Evolutionary conservation across 352 stramenopile species (phyloP).

Genomic region (Globisporangium ultimum): DNA sequence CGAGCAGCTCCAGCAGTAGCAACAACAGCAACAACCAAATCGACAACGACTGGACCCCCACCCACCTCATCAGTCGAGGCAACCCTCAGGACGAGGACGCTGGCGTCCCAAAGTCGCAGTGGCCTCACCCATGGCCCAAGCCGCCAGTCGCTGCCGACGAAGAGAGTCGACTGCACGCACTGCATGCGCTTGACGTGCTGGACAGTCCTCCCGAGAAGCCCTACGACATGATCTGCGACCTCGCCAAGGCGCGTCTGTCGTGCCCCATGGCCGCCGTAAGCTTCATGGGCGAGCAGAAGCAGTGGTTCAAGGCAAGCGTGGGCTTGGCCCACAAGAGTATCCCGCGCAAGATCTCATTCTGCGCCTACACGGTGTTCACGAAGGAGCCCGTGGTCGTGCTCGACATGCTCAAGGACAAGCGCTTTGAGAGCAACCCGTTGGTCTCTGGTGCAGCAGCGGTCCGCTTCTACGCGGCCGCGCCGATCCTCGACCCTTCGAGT

Average conservation of each 20-base stretch:
- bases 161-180: constrained; percentile 40
- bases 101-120: constrained; percentile 18
- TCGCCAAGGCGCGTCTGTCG: constrained; percentile 57
- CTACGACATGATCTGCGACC: constrained; percentile 79
- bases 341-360: constrained; percentile 78
- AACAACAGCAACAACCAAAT: constrained; percentile 11
- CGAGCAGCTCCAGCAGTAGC: constrained; percentile 29
- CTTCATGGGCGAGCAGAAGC: constrained; percentile 70
- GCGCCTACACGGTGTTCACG: constrained; percentile 56
- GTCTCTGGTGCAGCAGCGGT: constrained; percentile 87
- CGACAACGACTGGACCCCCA: constrained; percentile 5
- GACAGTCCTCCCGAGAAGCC: constrained; percentile 55
- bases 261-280: constrained; percentile 80
- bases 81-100: constrained; percentile 15
- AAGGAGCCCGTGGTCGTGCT: constrained; percentile 77
- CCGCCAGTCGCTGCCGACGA: constrained; percentile 57
- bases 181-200: constrained; percentile 54
- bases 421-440: constrained; percentile 88
- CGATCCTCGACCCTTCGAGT: constrained; percentile 57
- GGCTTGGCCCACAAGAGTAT: constrained; percentile 75
- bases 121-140: constrained; percentile 70
- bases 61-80: constrained; percentile 21
- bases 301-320: constrained; percentile 79
- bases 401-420: constrained; percentile 85
- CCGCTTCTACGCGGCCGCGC: constrained; percentile 92